Percentiles rank a stretch among this genome's conserved stretches.
These are phyloP conservation scores for Calycina herbarum DNA, from an alignment of 2,329 filamentous ascomycete species.

Conservation along the genomic window DNA sequence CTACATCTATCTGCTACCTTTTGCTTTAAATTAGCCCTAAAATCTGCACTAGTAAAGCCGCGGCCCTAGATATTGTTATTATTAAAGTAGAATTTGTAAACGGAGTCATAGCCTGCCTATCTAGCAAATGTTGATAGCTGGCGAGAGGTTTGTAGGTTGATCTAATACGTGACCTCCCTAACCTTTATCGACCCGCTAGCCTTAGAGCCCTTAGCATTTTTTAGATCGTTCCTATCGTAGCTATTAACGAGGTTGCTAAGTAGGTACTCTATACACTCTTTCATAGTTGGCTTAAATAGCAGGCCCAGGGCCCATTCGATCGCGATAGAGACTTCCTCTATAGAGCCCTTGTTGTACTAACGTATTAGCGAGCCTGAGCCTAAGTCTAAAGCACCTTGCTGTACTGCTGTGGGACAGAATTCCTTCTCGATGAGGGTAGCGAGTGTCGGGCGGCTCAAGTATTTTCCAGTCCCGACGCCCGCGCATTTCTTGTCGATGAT, in stretches of 20 bases:
- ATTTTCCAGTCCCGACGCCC: not conserved
- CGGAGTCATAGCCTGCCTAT: constrained; percentile 2
- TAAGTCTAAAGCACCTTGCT: not conserved
- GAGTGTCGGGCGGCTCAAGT: not conserved
- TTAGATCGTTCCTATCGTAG: not conserved
- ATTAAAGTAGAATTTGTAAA: not conserved
- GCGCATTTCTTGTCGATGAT: not conserved
- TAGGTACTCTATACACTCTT: not conserved
- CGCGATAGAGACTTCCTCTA: not conserved
- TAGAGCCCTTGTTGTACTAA: not conserved
- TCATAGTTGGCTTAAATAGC: not conserved
- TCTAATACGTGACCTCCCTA: not conserved
- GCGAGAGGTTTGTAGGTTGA: not conserved
- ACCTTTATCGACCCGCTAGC: not conserved
- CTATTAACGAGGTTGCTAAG: not conserved
- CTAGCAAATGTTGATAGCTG: not conserved
- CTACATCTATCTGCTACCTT: not conserved
- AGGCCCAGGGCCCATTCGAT: not conserved
- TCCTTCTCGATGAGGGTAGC: not conserved
- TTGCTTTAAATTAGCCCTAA: constrained; percentile 4
- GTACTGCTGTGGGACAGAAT: not conserved
- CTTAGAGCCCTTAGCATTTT: not conserved
- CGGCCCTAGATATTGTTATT: constrained; percentile 3
- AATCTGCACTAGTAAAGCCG: constrained; percentile 2
- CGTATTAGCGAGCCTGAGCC: not conserved